Conservation (phyloP, 208 protist species). For the Trypanosomatidae sp. region DNA sequence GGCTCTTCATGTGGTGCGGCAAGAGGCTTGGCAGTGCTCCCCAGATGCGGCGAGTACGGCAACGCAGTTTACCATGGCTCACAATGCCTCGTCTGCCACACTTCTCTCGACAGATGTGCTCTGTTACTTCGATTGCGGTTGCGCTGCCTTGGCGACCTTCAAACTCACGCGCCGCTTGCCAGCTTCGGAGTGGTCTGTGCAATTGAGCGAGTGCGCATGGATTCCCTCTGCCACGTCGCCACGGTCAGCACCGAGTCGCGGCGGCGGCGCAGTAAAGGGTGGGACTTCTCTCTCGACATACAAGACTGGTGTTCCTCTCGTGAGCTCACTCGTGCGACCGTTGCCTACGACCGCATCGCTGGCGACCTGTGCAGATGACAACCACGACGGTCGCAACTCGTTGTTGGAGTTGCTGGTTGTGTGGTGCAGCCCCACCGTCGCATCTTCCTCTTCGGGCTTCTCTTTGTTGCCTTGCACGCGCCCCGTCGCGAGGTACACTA, state of each 20-base stretch:
- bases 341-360: not conserved
- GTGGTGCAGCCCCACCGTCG: slow-evolving; percentile 6
- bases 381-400: not conserved
- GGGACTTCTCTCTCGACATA: not conserved
- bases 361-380: not conserved
- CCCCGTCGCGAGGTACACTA: slow-evolving; percentile 1
- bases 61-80: not conserved
- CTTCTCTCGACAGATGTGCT: slow-evolving; percentile 10
- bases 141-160: slow-evolving; percentile 21
- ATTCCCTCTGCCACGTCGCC: slow-evolving; percentile 1
- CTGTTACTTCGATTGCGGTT: slow-evolving; percentile 21
- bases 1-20: slow-evolving; percentile 6
- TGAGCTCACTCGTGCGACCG: slow-evolving; percentile 6
- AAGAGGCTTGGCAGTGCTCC: not conserved
- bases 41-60: not conserved
- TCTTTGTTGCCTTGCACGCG: not conserved
- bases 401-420: slow-evolving; percentile 6
- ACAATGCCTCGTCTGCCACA: not conserved
- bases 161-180: not conserved
- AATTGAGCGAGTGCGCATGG: not conserved
- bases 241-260: not conserved
- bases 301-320: slow-evolving; percentile 1
- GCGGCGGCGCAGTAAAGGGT: not conserved
- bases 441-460: not conserved
- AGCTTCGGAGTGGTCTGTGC: slow-evolving; percentile 1